Evolutionary conservation across 2,329 filamentous ascomycete genomes (phyloP).

Genomic region (Neofusicoccum sp.): DNA sequence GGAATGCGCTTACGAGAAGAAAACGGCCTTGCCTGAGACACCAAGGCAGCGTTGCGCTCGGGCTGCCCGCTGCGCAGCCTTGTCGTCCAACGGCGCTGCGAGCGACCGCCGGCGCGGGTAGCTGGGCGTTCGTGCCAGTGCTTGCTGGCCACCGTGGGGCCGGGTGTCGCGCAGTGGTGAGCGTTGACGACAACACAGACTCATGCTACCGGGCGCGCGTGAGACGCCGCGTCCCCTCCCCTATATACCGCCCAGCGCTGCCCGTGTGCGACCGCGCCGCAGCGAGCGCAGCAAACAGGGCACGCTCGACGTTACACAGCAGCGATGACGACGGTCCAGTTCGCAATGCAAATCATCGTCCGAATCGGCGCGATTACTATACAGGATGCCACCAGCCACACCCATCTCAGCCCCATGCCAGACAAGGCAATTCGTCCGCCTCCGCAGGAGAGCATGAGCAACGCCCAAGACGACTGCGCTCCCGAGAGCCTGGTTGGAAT

Average conservation of each 20-base stretch:
- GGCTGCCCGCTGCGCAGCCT: constrained; percentile 3
- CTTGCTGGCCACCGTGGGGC: background rate
- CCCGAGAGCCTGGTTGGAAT: constrained; percentile 12
- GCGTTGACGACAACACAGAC: background rate
- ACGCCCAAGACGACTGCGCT: constrained; percentile 7
- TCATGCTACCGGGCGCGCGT: background rate
- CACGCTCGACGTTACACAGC: constrained; percentile 3
- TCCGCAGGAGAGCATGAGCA: constrained; percentile 4
- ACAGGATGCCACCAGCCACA: constrained; percentile 14
- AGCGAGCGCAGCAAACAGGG: background rate
- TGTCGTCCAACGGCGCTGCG: background rate
- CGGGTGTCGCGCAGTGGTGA: background rate
- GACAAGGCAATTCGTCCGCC: constrained; percentile 3
- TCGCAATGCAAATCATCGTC: constrained; percentile 2
- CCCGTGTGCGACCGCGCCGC: constrained; percentile 1
- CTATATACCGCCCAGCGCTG: constrained; percentile 1
- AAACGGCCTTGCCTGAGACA: constrained; percentile 7
- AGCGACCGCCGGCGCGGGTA: constrained; percentile 10
- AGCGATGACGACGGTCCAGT: constrained; percentile 12
- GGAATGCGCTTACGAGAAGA: constrained; percentile 10
- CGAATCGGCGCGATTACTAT: constrained; percentile 12
- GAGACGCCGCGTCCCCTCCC: background rate
- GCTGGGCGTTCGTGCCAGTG: constrained; percentile 1
- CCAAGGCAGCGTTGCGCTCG: constrained; percentile 5
- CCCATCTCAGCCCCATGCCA: background rate